Evolutionary conservation across 2,329 filamentous ascomycete species (phyloP).

Genomic region (Endothia cerciana): DNA sequence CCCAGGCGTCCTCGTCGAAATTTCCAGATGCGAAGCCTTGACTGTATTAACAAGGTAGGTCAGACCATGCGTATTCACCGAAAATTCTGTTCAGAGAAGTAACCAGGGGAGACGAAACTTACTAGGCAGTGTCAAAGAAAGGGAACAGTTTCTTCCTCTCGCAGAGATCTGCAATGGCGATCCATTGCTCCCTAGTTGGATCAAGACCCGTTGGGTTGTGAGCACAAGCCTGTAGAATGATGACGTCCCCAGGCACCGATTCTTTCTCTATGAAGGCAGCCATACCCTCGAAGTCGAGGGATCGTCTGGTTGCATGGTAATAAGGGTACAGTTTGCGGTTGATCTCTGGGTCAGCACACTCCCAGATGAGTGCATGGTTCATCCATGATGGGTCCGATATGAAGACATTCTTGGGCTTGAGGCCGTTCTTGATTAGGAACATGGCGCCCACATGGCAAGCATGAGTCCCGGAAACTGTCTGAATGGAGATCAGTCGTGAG

Average conservation of each 20-base stretch:
- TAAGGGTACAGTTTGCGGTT: conserved; percentile 37
- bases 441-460: conserved; percentile 39
- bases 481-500: conserved; percentile 36
- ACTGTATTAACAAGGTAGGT: conserved; percentile 19
- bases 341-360: conserved; percentile 32
- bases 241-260: conserved; percentile 36
- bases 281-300: conserved; percentile 40
- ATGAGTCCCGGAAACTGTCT: conserved; percentile 43
- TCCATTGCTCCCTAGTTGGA: conserved; percentile 40
- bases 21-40: conserved; percentile 44
- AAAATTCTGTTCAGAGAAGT: neutral
- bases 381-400: conserved; percentile 40
- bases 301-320: conserved; percentile 33
- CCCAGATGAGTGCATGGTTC: conserved; percentile 41
- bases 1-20: conserved; percentile 40
- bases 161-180: conserved; percentile 37
- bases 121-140: conserved; percentile 41
- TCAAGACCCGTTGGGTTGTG: conserved; percentile 47
- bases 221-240: conserved; percentile 44
- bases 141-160: conserved; percentile 37
- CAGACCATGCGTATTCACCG: neutral
- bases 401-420: conserved; percentile 37
- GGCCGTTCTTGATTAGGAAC: conserved; percentile 32
- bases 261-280: conserved; percentile 32
- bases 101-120: neutral